phyloP scores from a whole-genome alignment of 164 flowering plant genomes.

The Malania oleifera region DNA sequence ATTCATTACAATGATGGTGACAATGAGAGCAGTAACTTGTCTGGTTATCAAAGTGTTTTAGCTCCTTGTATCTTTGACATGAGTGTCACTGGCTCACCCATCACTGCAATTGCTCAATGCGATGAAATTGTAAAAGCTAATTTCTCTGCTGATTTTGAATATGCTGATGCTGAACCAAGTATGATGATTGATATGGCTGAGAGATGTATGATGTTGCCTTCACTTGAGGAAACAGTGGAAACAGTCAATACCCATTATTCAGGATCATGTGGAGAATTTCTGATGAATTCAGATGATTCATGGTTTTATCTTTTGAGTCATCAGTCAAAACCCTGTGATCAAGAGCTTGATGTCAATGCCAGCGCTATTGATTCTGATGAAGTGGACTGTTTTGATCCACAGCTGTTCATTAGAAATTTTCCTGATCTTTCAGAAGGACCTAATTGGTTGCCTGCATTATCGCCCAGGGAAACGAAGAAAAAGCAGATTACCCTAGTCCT shows the following conservation, averaged over 20 bases:
- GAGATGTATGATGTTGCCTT: conserved; percentile 2
- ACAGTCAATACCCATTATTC: not conserved
- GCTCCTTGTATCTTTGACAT: not conserved
- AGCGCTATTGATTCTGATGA: conserved; percentile 10
- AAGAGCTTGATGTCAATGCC: conserved; percentile 1
- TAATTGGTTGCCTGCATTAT: conserved; percentile 5
- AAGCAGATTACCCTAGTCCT: conserved; percentile 17
- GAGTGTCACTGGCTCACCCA: not conserved
- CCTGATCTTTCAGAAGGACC: conserved; percentile 12
- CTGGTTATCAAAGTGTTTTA: not conserved
- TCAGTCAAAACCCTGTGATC: conserved; percentile 2
- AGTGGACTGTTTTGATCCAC: conserved; percentile 12
- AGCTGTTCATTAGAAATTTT: conserved; percentile 12
- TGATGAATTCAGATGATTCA: conserved; percentile 13
- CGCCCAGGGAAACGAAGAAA: conserved; percentile 1
- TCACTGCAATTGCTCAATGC: conserved; percentile 1
- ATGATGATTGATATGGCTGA: conserved; percentile 8
- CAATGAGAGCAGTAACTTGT: not conserved
- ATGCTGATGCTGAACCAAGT: conserved; percentile 8
- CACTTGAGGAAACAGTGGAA: conserved; percentile 10
- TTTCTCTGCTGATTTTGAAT: conserved; percentile 6
- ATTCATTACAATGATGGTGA: not conserved
- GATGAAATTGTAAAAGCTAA: conserved; percentile 6
- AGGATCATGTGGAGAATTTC: conserved; percentile 3
- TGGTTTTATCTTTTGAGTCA: conserved; percentile 10